A percentile compares a stretch with the other conserved stretches of the same genome.
Evolutionary conservation across 2,329 filamentous ascomycete species (phyloP).

Genomic region (Metarhizium guizhouense): DNA sequence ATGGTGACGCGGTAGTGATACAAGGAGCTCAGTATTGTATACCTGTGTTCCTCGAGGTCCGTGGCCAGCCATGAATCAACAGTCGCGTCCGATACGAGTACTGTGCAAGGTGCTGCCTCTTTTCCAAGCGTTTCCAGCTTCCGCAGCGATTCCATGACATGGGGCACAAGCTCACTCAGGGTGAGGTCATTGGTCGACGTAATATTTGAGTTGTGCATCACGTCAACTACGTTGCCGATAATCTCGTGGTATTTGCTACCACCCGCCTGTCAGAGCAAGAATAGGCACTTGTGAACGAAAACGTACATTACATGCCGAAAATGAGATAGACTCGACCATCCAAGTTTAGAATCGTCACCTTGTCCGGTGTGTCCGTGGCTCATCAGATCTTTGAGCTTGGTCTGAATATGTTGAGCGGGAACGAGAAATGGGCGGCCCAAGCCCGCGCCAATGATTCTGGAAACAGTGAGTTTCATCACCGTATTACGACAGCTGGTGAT

Average conservation of each 20-base stretch:
- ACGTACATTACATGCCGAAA: conserved; percentile 12
- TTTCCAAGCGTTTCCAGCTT: conserved; percentile 11
- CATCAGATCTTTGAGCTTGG: conserved; percentile 5
- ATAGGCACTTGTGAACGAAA: too few species aligned
- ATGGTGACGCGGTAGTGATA: conserved; percentile 7
- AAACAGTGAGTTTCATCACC: neutral
- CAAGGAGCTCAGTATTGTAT: conserved; percentile 8
- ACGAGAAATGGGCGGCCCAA: conserved; percentile 14
- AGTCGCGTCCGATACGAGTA: conserved; percentile 5
- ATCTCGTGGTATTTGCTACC: conserved; percentile 13
- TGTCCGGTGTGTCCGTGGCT: neutral
- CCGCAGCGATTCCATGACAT: conserved; percentile 12
- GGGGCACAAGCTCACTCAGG: conserved; percentile 8
- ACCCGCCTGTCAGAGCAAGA: neutral
- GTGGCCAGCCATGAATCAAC: conserved; percentile 3
- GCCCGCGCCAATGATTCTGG: conserved; percentile 12
- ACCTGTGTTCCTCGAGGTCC: conserved; percentile 6
- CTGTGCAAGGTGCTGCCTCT: neutral
- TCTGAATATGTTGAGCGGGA: conserved; percentile 7
- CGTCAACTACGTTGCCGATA: conserved; percentile 11
- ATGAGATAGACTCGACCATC: conserved; percentile 8
- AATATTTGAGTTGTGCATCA: conserved; percentile 13
- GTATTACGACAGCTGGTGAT: neutral
- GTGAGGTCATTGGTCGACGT: conserved; percentile 4
- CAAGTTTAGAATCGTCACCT: neutral